phyloP scores from a whole-genome alignment of 2,329 filamentous ascomycete species.

The Aspergillus felis region DNA sequence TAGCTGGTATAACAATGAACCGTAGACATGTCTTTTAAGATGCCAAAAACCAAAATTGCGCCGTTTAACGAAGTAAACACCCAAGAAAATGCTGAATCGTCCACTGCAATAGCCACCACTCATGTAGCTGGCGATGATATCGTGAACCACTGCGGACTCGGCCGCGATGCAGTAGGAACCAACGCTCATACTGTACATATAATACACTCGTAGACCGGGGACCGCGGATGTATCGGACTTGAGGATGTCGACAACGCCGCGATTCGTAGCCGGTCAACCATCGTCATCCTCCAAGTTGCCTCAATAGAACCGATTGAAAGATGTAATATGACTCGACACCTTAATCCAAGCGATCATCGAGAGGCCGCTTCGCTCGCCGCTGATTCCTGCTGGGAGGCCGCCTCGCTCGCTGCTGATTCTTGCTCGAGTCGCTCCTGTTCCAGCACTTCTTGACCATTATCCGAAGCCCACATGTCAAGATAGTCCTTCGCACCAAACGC shows the following conservation, averaged over 20 bases:
- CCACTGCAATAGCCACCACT: not conserved
- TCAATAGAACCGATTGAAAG: not conserved
- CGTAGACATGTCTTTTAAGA: constrained; percentile 7
- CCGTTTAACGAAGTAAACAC: constrained; percentile 11
- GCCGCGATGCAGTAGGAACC: constrained; percentile 1
- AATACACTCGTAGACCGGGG: constrained; percentile 17
- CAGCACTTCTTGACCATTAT: constrained; percentile 32
- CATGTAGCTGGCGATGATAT: not conserved
- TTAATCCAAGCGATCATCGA: constrained; percentile 9
- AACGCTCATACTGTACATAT: constrained; percentile 24
- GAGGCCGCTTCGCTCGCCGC: constrained; percentile 2
- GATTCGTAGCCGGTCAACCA: not conserved
- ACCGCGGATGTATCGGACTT: not conserved
- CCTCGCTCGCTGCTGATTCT: constrained; percentile 4
- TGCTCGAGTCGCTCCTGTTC: constrained; percentile 21
- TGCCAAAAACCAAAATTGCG: constrained; percentile 17
- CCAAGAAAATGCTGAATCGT: not conserved
- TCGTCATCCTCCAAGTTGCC: not conserved
- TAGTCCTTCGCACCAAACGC: constrained; percentile 35
- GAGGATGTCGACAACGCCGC: not conserved
- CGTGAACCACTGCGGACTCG: not conserved
- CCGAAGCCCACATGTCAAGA: constrained; percentile 37
- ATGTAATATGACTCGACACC: not conserved
- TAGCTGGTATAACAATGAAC: constrained; percentile 6
- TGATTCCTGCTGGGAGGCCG: constrained; percentile 9